Base-by-base conservation (phyloP, 345 rosid genomes). In the Citrus medica region DNA sequence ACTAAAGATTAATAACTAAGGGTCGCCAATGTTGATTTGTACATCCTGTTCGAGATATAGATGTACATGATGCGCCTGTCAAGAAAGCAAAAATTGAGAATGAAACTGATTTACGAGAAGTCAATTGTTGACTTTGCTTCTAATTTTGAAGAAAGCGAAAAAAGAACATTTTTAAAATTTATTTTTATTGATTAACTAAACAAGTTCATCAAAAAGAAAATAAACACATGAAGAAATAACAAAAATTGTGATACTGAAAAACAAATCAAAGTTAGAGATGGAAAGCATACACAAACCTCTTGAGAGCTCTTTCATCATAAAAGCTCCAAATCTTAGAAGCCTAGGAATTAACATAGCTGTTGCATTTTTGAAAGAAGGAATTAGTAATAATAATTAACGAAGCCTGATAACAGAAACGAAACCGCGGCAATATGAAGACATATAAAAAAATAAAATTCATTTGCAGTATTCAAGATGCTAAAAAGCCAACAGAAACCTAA, bases 261-360 rank as follows among this genome's bases (percentile, higher is more conserved):
- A 10, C 3, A 51, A 38, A 58, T 74, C 51, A 40, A 30, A 77
- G 46, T 21, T 55, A 78, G 51, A 17, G 17, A 38, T 67, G 28
- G 64, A 0, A 76, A 32, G 22, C 51, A 17, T 24, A 40, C 37
- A 56, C 48, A 30, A 83, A 91, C 91, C 95, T 87, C 83, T 82
- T 1, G 88, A 82, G 67, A 88, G 86, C 84, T 85, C 82, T 67
- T 68, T 87, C 35, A 78, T 79, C 68, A 86, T 71, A 76, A 83
- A 68, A 79, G 79, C 77, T 25, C 87, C 89, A 77, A 84, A 65
- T 80, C 87, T 86, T 53, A 83, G 65, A 66, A 87, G 66, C 77
- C 88, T 83, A 16, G 86, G 82, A 61, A 80, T 60, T 25, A 87
- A 24, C 95, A 91, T 91, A 67, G 46, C 80, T 71, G 75, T 72